Base-by-base conservation (phyloP, 345 rosid species). In the Eucalyptus paniculata region DNA sequence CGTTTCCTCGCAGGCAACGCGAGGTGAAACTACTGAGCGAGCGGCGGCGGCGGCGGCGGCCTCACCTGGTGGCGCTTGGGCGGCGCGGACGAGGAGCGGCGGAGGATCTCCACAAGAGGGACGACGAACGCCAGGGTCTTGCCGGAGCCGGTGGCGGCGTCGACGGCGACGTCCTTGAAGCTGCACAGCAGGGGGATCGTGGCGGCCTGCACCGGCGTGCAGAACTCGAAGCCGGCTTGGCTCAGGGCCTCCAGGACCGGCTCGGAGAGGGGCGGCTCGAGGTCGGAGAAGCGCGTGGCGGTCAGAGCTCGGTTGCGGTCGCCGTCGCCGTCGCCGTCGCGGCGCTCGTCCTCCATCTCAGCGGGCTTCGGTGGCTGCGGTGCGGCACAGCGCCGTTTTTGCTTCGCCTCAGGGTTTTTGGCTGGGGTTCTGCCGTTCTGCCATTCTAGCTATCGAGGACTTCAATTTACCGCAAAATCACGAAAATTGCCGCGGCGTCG, bases 101-200 rank as follows among this genome's bases (percentile, higher is more conserved):
- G 97, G 89, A 97, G 93, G 87, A 96, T 95, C 90, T 97, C 99
- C 24, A 96, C 94, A 30, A 97, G 90, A 5, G 98, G 99, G 7
- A 97, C 91, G 15, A 97, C 89, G 90, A 97, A 97, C 40, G 99
- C 98, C 58, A 97, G 94, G 89, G 98, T 97, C 94, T 97, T 97
- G 4, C 99, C 99, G 40, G 97, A 96, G 86, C 99, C 99, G n/a
- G 98, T 97, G 90, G 97, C 97, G 58, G 99, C 99, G 90, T 97
- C 99, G 90, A 97, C 98, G 37, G 98, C 95, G 9, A 98, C 99
- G 90, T 98, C 99, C 92, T 97, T 97, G 94, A 92, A 94, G 91
- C 93, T 88, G 92, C 99, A 97, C 40, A 98, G 96, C 77, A 97
- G 89, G 37, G 99, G 99, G 69, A 97, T 96, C 9, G 99, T 94